phyloP scores from a whole-genome alignment of 768 basidiomycete species.

The Leccinum boreale region DNA sequence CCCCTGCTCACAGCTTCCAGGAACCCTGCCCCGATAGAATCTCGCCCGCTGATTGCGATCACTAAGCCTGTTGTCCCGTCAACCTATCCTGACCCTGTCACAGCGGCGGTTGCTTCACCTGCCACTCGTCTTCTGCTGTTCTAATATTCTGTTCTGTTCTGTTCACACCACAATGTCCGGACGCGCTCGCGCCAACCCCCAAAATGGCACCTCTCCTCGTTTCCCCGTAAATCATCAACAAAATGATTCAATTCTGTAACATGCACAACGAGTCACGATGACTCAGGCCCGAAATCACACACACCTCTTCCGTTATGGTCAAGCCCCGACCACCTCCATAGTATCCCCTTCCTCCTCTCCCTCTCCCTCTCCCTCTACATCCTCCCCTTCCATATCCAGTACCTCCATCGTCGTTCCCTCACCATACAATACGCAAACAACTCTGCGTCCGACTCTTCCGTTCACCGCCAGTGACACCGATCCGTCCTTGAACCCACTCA shows the following conservation, averaged over 20 bases:
- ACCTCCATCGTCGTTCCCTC: slow-evolving; percentile 65
- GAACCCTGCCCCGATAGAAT: slow-evolving; percentile 26
- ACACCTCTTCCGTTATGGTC: slow-evolving; percentile 13
- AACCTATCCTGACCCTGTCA: slow-evolving; percentile 14
- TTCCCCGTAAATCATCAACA: slow-evolving; percentile 19
- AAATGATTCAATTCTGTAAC: slow-evolving; percentile 7
- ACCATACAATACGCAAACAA: slow-evolving; percentile 70
- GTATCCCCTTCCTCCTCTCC: slow-evolving; percentile 32
- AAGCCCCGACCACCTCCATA: slow-evolving; percentile 24
- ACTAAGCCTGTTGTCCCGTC: slow-evolving; percentile 7
- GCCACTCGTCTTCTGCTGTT: slow-evolving; percentile 20
- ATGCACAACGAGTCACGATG: slow-evolving; percentile 26
- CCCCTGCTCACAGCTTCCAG: slow-evolving; percentile 27
- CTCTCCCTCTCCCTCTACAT: slow-evolving; percentile 43
- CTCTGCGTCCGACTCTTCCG: slow-evolving; percentile 68
- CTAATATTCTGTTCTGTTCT: slow-evolving; percentile 25
- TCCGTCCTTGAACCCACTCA: slow-evolving; percentile 51
- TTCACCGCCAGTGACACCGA: slow-evolving; percentile 66
- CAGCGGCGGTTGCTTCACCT: slow-evolving; percentile 11
- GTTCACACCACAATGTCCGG: slow-evolving; percentile 46
- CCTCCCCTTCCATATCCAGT: slow-evolving; percentile 73
- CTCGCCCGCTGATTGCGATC: slow-evolving; percentile 25
- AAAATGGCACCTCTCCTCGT: slow-evolving; percentile 33
- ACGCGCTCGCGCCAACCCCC: slow-evolving; percentile 8
- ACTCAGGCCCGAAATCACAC: slow-evolving; percentile 16